phyloP scores from a whole-genome alignment of 257 asterid species.

The Solanum clarkiae region DNA sequence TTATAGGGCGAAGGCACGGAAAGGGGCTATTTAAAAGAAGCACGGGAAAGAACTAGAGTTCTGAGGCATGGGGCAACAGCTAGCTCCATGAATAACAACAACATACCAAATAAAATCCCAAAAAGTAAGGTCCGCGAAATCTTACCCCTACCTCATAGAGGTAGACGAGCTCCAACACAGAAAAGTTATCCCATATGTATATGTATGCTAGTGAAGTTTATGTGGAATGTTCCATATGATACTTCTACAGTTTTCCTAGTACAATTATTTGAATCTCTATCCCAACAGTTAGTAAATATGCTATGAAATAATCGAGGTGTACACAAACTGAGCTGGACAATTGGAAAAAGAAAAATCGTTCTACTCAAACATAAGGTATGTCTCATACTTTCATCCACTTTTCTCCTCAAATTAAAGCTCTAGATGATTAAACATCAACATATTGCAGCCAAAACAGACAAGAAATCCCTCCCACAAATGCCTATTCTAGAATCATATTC shows the following conservation, averaged over 20 bases:
- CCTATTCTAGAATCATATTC: not conserved
- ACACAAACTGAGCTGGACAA: not conserved
- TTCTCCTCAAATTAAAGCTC: not conserved
- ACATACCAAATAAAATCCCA: not conserved
- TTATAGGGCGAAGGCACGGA: not conserved
- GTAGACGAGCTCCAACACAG: not conserved
- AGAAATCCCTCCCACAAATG: not conserved
- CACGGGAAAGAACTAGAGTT: not conserved
- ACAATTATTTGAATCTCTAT: not conserved
- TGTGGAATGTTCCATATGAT: not conserved
- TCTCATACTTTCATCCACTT: not conserved
- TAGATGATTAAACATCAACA: not conserved
- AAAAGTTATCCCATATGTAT: not conserved
- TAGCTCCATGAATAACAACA: not conserved
- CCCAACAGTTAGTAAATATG: not conserved
- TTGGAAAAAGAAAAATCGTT: no score
- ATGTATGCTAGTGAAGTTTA: not conserved
- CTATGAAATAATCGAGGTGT: not conserved
- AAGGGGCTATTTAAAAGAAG: not conserved
- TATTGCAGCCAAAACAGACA: not conserved
- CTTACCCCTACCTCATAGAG: not conserved
- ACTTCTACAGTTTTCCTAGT: not conserved
- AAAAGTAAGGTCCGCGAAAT: not conserved
- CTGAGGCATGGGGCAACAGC: not conserved
- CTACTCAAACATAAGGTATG: not conserved